Base-by-base conservation (phyloP, 2,329 filamentous ascomycete genomes). In the Penicillium sp. region DNA sequence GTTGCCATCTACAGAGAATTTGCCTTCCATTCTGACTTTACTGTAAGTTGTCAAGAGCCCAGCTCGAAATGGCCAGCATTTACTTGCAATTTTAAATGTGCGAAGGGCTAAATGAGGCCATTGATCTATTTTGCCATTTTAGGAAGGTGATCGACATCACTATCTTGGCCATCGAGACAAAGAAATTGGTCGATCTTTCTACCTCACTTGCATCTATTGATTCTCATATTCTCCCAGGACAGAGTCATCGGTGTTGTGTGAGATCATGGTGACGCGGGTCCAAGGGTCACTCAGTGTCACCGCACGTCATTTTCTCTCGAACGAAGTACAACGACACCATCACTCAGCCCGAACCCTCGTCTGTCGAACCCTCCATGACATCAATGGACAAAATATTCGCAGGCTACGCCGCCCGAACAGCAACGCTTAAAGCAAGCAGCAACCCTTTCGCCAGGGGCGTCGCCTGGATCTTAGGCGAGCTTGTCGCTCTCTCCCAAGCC, bases 381-480 rank as follows among this genome's bases (percentile, higher is more conserved):
- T 31, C 43, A 11, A 47, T 47, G 43, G 43, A 31, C 7, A 31
- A 47, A n/a, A 8, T 31, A 2, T 47, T 47, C 25, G 11, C 14
- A 31, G 43, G 43, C 43, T 47, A 47, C 8, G 25, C 43, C 8
- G 4, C 43, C 22, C 43, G 43, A 47, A 47, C 43, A 47, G 22
- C 43, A 22, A 12, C 22, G n/a, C 43, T n/a, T 7, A 47, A 47
- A 28, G 22, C 65, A 4, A 78, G 70, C 69, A 69, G 50, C 14
- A 78, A 79, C 66, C 75, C 74, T 0, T 78, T 77, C 54, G 73
- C 79, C 17, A 69, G 74, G 17, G 82, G 82, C 11, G 69, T 83
- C 4, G 81, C 81, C 22, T 84, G 79, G 81, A 65, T 83, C 1
- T 72, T 77, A 47, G 79, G 79, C 15, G 65, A 79, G 42, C 67